phyloP scores from a whole-genome alignment of 257 asterid genomes.

The Solanum tarijense region DNA sequence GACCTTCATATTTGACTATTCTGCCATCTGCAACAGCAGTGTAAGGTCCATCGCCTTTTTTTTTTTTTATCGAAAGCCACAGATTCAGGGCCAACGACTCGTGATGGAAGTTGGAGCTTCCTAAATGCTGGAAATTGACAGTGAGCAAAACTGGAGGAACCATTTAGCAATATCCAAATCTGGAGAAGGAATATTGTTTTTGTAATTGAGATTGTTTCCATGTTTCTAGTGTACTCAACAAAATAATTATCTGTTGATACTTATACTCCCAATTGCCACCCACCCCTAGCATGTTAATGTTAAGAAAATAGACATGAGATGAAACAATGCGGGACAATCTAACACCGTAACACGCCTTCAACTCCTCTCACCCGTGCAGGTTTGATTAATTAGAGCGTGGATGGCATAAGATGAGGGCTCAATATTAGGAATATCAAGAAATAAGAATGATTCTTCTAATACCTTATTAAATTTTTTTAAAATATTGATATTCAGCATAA shows the following conservation, averaged over 20 bases:
- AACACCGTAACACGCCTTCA: neutral
- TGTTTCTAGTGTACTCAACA: neutral
- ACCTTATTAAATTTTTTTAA: neutral
- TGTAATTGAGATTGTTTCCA: neutral
- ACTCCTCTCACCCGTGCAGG: neutral
- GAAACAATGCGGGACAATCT: neutral
- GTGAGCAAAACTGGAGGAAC: neutral
- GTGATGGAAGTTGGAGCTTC: neutral
- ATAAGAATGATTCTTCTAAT: neutral
- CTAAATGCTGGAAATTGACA: neutral
- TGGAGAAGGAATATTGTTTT: neutral
- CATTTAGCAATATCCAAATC: neutral
- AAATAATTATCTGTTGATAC: neutral
- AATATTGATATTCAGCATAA: neutral
- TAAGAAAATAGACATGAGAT: neutral
- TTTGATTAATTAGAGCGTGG: neutral
- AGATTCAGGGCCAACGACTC: constrained; percentile 25
- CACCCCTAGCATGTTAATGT: neutral
- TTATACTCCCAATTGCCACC: neutral
- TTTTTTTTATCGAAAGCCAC: constrained; percentile 14
- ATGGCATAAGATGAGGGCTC: neutral
- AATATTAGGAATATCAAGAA: neutral
- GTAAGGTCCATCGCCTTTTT: constrained; percentile 19
- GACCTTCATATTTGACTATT: constrained; percentile 14
- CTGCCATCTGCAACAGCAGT: constrained; percentile 45